phyloP scores from a whole-genome alignment of 192 early-diverging fungal species.

The Rhizophagus sp. region DNA sequence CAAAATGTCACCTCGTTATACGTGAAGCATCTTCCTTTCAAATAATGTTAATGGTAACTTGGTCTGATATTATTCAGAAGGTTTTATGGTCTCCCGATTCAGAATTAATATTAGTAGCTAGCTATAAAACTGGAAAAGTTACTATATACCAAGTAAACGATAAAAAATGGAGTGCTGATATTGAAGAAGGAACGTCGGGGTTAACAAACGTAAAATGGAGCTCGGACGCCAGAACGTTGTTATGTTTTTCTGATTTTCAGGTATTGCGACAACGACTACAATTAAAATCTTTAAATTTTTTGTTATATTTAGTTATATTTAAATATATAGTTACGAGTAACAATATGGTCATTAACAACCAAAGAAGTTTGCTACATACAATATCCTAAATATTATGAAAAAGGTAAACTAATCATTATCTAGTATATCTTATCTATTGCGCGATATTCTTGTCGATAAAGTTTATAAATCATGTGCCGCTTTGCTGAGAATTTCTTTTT shows the following conservation, averaged over 20 bases:
- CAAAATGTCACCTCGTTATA: slow-evolving; percentile 66
- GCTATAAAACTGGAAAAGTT: slow-evolving; percentile 44
- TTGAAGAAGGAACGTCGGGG: slow-evolving; percentile 55
- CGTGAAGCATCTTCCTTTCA: slow-evolving; percentile 65
- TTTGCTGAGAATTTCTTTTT: too few relatives aligned
- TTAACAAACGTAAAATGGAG: slow-evolving; percentile 34
- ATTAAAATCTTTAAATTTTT: slow-evolving; percentile 19
- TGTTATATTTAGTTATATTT: not conserved
- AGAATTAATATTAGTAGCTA: slow-evolving; percentile 54
- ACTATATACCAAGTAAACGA: slow-evolving; percentile 62
- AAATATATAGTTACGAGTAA: slow-evolving; percentile 54
- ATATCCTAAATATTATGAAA: slow-evolving; percentile 65
- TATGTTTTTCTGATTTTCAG: slow-evolving; percentile 32
- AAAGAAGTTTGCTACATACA: slow-evolving; percentile 61
- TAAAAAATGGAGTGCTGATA: slow-evolving; percentile 54
- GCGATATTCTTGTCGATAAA: too few relatives aligned
- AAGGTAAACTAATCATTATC: slow-evolving; percentile 37
- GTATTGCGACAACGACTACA: not conserved
- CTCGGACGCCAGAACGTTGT: slow-evolving; percentile 3
- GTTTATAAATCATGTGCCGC: too few relatives aligned
- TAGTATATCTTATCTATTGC: not conserved
- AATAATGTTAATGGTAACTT: slow-evolving; percentile 48
- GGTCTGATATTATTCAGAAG: slow-evolving; percentile 32
- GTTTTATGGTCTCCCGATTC: slow-evolving; percentile 73
- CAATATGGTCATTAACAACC: slow-evolving; percentile 66